phyloP scores from a whole-genome alignment of 306 rosid genomes.

The Cucurbita moschata region DNA sequence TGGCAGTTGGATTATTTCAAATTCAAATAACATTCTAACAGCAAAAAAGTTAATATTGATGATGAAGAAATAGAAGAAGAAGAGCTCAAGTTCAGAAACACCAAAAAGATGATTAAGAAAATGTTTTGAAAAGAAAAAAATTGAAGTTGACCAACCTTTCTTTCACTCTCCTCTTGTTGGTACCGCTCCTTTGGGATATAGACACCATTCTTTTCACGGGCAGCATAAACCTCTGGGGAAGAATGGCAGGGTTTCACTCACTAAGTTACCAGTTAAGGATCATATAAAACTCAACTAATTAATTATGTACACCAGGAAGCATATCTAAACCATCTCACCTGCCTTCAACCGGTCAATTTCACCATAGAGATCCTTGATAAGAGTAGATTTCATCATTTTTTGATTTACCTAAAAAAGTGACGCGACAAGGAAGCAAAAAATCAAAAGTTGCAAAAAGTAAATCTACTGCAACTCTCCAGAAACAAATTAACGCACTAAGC shows the following conservation, averaged over 20 bases:
- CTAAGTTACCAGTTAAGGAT: neutral
- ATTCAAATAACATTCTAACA: neutral
- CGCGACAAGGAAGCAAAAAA: neutral
- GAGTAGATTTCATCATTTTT: slow-evolving; percentile 96
- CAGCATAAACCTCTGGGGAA: slow-evolving; percentile 77
- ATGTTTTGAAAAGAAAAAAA: neutral
- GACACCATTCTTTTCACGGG: slow-evolving; percentile 94
- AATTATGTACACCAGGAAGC: neutral
- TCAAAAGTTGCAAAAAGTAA: neutral
- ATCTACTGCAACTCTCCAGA: neutral
- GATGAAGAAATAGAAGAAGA: neutral
- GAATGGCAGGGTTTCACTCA: neutral
- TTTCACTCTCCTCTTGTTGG: slow-evolving; percentile 82
- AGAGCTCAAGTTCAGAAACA: neutral
- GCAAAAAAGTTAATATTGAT: neutral
- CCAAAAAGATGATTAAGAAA: neutral
- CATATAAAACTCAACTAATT: neutral
- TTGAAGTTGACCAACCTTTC: slow-evolving; percentile 35
- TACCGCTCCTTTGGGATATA: slow-evolving; percentile 90
- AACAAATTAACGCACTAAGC: neutral
- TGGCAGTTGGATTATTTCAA: neutral
- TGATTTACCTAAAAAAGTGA: slow-evolving; percentile 50
- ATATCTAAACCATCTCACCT: slow-evolving; percentile 30
- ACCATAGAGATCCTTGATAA: slow-evolving; percentile 92
- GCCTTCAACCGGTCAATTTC: slow-evolving; percentile 92